A percentile compares a stretch with the other conserved stretches of the same genome.
phyloP scores from a whole-genome alignment of 495 filamentous ascomycete species.

The Xylaria telfairii region DNA sequence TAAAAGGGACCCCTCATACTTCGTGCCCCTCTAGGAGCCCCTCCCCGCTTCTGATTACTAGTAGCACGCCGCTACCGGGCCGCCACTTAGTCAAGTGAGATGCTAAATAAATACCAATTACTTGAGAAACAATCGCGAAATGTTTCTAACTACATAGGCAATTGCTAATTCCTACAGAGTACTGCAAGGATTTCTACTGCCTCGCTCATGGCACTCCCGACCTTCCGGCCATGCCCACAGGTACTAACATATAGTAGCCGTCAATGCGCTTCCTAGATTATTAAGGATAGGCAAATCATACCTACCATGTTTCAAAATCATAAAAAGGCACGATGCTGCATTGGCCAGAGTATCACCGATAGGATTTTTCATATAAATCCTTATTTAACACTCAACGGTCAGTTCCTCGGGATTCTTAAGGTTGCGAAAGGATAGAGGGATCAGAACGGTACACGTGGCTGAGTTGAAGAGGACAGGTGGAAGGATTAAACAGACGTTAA shows the following conservation, averaged over 20 bases:
- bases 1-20: not conserved
- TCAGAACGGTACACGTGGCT: not conserved
- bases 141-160: no score
- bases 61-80: no score
- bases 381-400: not conserved
- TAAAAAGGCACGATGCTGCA: not conserved
- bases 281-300: not conserved
- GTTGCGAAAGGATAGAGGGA: not conserved
- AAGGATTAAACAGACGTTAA: not conserved
- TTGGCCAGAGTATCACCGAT: not conserved
- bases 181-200: no score
- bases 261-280: not conserved
- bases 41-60: conserved; percentile 1
- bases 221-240: no score
- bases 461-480: not conserved
- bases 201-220: no score
- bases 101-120: not conserved
- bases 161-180: no score
- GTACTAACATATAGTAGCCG: no score
- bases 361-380: not conserved
- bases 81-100: not conserved
- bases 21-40: no score
- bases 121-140: no score
- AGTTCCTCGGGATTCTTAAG: not conserved
- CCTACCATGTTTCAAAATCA: not conserved